Base-by-base conservation (phyloP, 352 stramenopile species). In the Phytopythium montanum region DNA sequence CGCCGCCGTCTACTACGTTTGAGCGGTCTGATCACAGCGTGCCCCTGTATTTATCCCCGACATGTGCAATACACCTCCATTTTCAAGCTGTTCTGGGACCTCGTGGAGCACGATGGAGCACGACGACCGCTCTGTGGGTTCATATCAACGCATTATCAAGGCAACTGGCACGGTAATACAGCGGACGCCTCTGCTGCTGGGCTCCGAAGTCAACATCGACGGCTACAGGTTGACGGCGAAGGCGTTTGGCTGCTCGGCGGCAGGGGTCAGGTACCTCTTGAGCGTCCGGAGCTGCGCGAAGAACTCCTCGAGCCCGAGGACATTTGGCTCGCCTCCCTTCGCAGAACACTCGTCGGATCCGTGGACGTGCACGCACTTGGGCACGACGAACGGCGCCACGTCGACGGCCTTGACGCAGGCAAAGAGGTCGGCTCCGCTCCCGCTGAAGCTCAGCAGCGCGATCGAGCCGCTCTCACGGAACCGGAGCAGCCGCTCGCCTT, bases 231-330 rank as follows among this genome's bases (percentile, higher is more conserved):
- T 62, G 26, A 66, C 78, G 3, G 75, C 69, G 39, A 88, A 88
- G 6, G 73, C 75, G 1, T 49, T 67, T 29, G 55, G 6, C 31
- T 88, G 75, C 2, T 61, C 48, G 13, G 69, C 68, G 1, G 69
- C 67, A 7, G 70, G 60, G 25, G 57, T 45, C 16, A 88, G 38
- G 51, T 86, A 88, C 18, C 66, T 60, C 54, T 84, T 63, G 28
- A 88, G 64, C 26, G 73, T 88, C 34, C 66, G 61, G n/a, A 87
- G 64, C 50, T 87, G 76, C 26, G 79, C 79, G 59, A 81, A 88
- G 46, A 88, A 88, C 39, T 69, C 66, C 28, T 88, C 79, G 10
- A 88, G 70, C 38, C 69, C 76, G 28, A 70, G 64, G 5, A 56
- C 46, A n/a, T 26, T 7, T 7, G 10, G 36, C 2, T 21, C 18